These are phyloP conservation scores for Xylariaceae sp. DNA, from an alignment of 2,329 filamentous ascomycete species.

Conservation along the genomic window DNA sequence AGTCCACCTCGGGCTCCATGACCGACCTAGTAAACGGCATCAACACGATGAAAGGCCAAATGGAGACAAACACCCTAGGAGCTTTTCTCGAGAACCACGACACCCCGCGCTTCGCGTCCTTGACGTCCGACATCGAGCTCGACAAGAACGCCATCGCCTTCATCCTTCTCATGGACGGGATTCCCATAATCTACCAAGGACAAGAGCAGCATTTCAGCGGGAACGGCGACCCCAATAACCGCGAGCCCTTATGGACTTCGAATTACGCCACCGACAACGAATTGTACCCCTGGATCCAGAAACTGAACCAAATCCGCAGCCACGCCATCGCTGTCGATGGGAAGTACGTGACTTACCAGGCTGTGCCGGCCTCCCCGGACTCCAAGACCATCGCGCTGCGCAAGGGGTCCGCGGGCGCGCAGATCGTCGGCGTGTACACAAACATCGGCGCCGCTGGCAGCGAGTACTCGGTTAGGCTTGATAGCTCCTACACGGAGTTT, in stretches of 20 bases:
- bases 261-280: constrained; percentile 35
- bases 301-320: constrained; percentile 45
- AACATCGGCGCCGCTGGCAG: constrained; percentile 35
- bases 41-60: constrained; percentile 21
- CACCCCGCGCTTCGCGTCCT: constrained; percentile 39
- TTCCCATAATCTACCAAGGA: constrained; percentile 54
- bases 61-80: constrained; percentile 32
- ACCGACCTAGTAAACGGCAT: constrained; percentile 33
- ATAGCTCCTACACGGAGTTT: constrained; percentile 36
- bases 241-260: constrained; percentile 46
- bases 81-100: constrained; percentile 49
- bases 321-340: constrained; percentile 36
- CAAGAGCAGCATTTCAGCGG: constrained; percentile 52
- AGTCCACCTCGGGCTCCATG: constrained; percentile 29
- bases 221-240: constrained; percentile 38
- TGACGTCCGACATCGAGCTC: constrained; percentile 42
- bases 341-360: constrained; percentile 37
- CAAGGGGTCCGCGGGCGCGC: constrained; percentile 34
- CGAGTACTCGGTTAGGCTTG: constrained; percentile 32
- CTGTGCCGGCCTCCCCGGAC: constrained; percentile 36
- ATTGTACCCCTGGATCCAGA: constrained; percentile 41
- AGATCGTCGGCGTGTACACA: constrained; percentile 37
- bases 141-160: constrained; percentile 50
- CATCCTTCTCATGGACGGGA: constrained; percentile 49
- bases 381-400: constrained; percentile 39